These are phyloP conservation scores for Meredithiella fracta DNA, from an alignment of 2,329 filamentous ascomycete species.

Conservation along the genomic window DNA sequence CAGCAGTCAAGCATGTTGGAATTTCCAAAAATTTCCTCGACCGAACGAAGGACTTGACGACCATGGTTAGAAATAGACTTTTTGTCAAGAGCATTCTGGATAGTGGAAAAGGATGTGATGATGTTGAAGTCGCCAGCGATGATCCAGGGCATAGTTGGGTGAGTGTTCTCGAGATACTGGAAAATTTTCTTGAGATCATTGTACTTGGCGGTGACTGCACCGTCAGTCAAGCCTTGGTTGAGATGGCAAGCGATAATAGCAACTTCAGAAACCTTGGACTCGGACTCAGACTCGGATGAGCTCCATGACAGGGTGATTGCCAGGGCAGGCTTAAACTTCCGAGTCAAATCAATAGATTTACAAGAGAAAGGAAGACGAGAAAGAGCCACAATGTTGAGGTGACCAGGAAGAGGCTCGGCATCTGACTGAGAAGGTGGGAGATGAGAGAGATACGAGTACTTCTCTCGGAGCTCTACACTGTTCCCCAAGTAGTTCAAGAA, in stretches of 20 bases:
- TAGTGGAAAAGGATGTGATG: slow-evolving; percentile 39
- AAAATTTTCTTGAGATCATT: slow-evolving; percentile 36
- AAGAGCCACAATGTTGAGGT: slow-evolving; percentile 44
- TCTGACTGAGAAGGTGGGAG: slow-evolving; percentile 35
- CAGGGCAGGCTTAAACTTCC: slow-evolving; percentile 41
- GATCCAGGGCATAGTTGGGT: slow-evolving; percentile 31
- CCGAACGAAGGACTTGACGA: slow-evolving; percentile 14
- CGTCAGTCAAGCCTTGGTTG: slow-evolving; percentile 42
- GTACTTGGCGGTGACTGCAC: slow-evolving; percentile 39
- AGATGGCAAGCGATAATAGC: slow-evolving; percentile 44
- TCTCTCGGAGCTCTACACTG: slow-evolving; percentile 27
- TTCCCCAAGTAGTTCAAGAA: slow-evolving; percentile 41
- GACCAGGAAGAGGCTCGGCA: slow-evolving; percentile 38
- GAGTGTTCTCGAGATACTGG: slow-evolving; percentile 28
- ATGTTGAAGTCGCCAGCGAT: slow-evolving; percentile 51
- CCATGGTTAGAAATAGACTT: slow-evolving; percentile 37
- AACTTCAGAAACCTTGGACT: slow-evolving; percentile 16
- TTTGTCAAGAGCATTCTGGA: slow-evolving; percentile 34
- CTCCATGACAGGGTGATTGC: slow-evolving; percentile 27
- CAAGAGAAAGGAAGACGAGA: slow-evolving; percentile 40
- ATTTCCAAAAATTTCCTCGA: slow-evolving; percentile 31
- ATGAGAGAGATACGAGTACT: slow-evolving; percentile 41
- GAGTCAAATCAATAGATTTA: slow-evolving; percentile 35
- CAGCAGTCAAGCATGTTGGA: slow-evolving; percentile 37
- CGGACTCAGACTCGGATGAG: not conserved